Base-by-base conservation (phyloP, 192 early-diverging fungal genomes). In the Coemansia sp. region DNA sequence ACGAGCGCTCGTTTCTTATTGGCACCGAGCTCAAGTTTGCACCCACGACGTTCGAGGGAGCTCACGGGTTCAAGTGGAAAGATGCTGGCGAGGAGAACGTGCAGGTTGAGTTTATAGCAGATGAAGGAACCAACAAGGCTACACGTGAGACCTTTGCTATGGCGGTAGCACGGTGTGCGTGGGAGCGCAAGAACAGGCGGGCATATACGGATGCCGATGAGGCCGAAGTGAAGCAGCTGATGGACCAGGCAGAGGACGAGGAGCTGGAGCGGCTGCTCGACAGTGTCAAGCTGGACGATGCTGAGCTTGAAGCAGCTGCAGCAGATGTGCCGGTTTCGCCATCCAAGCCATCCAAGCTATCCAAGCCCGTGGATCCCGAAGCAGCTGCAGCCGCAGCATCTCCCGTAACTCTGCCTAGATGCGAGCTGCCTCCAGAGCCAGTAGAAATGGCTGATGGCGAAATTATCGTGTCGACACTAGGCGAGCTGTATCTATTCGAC, bases 1-100 rank as follows among this genome's bases (percentile, higher is more conserved):
- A 88, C 44, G 91, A 91, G 73, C 72, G 79, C 16, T 55, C 79
- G 2, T 93, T 90, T 58, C 60, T 91, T 23, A 82, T 93, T 15
- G 87, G 87, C 59, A 70, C 46, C 38, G 75, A 59, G 31, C 52
- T 78, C 16, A 46, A 42, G 28, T 78, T 78, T 37, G 39, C 59
- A 0, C 35, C 49, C n/a, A 61, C 65, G 0, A 46, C 41, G 4
- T 48, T 65, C 2, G 76, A 78, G 45, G 65, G 57, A 13, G 47
- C 37, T 10, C 19, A 57, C 6, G 76, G 69, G 1, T 78, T 78
- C 61, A 65, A 58, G 41, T 78, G 70, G 70, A 28, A 40, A 6
- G 69, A 72, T 5, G 43, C 23, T 23, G 44, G 35, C 12, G 21
- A 13, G 1, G 21, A 13, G 1, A 12, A 46, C 2, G 51, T 42